These are phyloP conservation scores for Graphilbum sp. DNA, from an alignment of 2,329 filamentous ascomycete species.

Conservation along the genomic window DNA sequence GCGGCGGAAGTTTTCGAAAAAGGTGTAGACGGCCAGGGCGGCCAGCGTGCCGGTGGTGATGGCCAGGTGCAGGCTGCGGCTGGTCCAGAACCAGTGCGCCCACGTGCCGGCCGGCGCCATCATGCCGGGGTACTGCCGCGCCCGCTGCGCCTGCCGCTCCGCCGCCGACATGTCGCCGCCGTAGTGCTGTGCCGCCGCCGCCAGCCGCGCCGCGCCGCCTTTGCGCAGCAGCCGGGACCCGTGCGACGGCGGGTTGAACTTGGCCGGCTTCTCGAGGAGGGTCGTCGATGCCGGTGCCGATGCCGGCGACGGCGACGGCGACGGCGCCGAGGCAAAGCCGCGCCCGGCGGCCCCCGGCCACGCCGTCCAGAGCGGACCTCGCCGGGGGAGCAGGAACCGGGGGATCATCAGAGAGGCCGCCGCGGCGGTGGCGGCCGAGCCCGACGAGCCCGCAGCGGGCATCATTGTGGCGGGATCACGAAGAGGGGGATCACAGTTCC, in stretches of 20 bases:
- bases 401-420: slow-evolving; percentile 34
- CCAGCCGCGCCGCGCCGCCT: slow-evolving; percentile 12
- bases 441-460: background rate
- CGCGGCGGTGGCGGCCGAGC: background rate
- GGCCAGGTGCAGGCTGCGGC: slow-evolving; percentile 56
- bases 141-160: slow-evolving; percentile 49
- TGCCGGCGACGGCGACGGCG: slow-evolving; percentile 16
- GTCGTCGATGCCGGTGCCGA: slow-evolving; percentile 39
- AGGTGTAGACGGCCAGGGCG: slow-evolving; percentile 48
- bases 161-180: slow-evolving; percentile 53
- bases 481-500: too few species aligned
- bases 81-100: slow-evolving; percentile 72
- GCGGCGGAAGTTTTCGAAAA: slow-evolving; percentile 60
- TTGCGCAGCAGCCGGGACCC: slow-evolving; percentile 48
- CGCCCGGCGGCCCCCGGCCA: too few species aligned
- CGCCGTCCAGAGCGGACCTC: slow-evolving; percentile 41
- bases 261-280: slow-evolving; percentile 73
- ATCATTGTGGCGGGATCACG: too few species aligned
- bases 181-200: slow-evolving; percentile 47
- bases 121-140: slow-evolving; percentile 70
- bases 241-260: slow-evolving; percentile 87
- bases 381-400: slow-evolving; percentile 50
- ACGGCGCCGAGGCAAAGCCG: slow-evolving; percentile 5
- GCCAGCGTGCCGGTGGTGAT: slow-evolving; percentile 55
- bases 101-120: slow-evolving; percentile 73